phyloP scores from a whole-genome alignment of 176 grass and related monocot genomes.

The Triticum timopheevii region DNA sequence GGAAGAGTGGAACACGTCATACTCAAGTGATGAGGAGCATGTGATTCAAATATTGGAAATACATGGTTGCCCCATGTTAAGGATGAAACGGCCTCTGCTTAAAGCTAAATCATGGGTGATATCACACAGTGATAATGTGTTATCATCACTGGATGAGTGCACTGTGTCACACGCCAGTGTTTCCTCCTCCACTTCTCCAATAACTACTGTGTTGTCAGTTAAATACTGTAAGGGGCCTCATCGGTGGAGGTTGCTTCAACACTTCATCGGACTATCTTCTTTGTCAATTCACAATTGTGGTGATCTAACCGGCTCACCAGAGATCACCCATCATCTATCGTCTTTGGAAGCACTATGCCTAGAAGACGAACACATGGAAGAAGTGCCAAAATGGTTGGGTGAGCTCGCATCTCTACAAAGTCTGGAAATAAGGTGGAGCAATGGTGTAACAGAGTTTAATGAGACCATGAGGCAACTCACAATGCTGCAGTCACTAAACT shows the following conservation, averaged over 20 bases:
- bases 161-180: neutral
- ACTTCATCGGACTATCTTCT: neutral
- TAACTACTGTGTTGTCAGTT: neutral
- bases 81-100: neutral
- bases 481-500: neutral
- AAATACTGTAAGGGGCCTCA: neutral
- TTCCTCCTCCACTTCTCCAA: neutral
- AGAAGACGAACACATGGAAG: neutral
- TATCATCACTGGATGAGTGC: neutral
- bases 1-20: neutral
- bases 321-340: neutral
- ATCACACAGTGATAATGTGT: neutral
- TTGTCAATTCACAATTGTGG: neutral
- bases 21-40: neutral
- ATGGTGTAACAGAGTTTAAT: neutral
- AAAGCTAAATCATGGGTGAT: neutral
- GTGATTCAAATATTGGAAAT: neutral
- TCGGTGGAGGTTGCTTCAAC: constrained; percentile 18
- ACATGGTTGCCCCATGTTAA: neutral
- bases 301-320: neutral
- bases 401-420: neutral
- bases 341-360: neutral
- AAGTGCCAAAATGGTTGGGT: neutral
- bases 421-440: neutral
- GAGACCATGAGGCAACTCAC: neutral